Evolutionary conservation across 2,329 filamentous ascomycete species (phyloP).

Genomic region (Cladosporium phlei): DNA sequence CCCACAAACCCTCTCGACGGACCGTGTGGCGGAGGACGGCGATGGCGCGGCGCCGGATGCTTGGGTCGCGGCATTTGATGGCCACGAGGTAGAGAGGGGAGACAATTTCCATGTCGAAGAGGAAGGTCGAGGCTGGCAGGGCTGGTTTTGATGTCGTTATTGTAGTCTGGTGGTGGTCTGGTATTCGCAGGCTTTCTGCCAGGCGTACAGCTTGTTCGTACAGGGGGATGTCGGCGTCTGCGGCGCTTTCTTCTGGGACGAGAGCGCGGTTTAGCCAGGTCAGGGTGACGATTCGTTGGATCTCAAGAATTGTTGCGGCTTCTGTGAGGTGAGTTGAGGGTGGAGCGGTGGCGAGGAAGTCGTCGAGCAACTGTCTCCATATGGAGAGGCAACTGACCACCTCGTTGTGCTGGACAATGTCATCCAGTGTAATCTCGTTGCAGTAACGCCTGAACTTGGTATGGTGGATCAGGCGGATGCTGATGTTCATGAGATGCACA

Average conservation of each 20-base stretch:
- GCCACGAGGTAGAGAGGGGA: constrained; percentile 23
- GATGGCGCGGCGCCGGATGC: constrained; percentile 22
- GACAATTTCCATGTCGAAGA: constrained; percentile 26
- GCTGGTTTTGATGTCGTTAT: background rate
- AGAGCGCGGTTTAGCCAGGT: constrained; percentile 20
- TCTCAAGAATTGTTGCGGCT: constrained; percentile 15
- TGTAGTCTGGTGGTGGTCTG: background rate
- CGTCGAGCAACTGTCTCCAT: constrained; percentile 15
- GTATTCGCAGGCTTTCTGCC: constrained; percentile 15
- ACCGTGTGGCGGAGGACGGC: constrained; percentile 16
- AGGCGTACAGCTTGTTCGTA: constrained; percentile 17
- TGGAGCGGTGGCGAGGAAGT: constrained; percentile 2
- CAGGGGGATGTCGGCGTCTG: constrained; percentile 16
- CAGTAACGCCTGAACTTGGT: constrained; percentile 15
- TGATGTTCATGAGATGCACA: constrained; percentile 19
- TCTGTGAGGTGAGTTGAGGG: constrained; percentile 11
- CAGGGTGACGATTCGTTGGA: constrained; percentile 18
- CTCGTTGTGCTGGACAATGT: constrained; percentile 11
- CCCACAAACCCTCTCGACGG: constrained; percentile 22
- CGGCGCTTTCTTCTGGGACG: constrained; percentile 15
- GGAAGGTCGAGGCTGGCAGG: constrained; percentile 17
- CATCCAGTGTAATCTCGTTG: constrained; percentile 9
- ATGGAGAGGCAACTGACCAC: background rate
- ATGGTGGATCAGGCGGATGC: constrained; percentile 17
- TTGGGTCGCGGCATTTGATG: constrained; percentile 24